Evolutionary conservation across 257 asterid genomes (phyloP).

Genomic region (Solanum clarkiae): DNA sequence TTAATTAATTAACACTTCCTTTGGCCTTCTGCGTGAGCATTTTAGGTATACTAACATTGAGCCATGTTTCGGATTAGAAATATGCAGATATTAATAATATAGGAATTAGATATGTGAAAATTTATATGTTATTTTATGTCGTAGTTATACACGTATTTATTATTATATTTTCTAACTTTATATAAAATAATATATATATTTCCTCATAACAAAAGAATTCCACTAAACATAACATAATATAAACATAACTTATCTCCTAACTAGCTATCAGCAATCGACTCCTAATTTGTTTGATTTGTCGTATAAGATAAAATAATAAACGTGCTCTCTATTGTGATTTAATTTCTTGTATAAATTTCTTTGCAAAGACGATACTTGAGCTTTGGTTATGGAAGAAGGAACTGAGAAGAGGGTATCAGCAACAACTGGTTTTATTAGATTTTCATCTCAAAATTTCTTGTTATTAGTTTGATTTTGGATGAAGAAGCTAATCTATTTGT

Average conservation of each 20-base stretch:
- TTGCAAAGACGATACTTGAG: neutral
- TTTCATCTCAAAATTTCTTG: neutral
- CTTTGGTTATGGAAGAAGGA: no score
- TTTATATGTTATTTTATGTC: no score
- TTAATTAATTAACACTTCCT: neutral
- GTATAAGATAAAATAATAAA: neutral
- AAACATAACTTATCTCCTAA: neutral
- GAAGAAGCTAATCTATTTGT: neutral
- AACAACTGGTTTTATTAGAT: no score
- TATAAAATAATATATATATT: no score
- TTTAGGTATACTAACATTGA: neutral
- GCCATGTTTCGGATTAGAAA: no score
- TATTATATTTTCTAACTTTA: no score
- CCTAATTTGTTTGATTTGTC: neutral
- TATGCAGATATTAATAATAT: no score
- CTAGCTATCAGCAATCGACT: neutral
- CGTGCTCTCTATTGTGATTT: neutral
- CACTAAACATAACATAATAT: no score
- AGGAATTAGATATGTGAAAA: no score
- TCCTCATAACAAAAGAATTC: no score
- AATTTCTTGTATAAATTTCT: neutral
- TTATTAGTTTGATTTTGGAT: neutral
- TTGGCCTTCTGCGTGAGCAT: neutral
- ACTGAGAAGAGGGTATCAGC: no score
- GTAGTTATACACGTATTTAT: no score